A percentile compares a stretch with the other conserved stretches of the same genome.
phyloP scores from a whole-genome alignment of 108 stramenopile species.

The Nitzschia palea region DNA sequence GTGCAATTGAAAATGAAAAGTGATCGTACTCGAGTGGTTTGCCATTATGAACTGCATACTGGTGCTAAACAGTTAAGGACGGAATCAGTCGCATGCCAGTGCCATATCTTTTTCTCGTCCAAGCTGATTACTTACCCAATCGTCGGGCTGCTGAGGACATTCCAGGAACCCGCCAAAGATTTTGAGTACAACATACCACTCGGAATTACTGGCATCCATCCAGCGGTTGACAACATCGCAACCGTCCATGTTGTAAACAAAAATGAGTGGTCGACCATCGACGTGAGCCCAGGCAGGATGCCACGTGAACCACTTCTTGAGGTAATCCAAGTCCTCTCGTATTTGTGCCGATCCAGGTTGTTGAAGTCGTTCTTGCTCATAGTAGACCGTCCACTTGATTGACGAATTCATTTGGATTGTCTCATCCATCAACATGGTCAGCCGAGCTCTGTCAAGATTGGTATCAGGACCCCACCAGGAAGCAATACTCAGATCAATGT shows the following conservation, averaged over 20 bases:
- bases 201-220: conserved; percentile 21
- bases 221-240: conserved; percentile 28
- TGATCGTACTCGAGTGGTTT: conserved; percentile 11
- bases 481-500: conserved; percentile 27
- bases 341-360: conserved; percentile 9
- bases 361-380: conserved; percentile 21
- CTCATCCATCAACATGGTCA: conserved; percentile 22
- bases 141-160: conserved; percentile 22
- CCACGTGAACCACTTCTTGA: conserved; percentile 39
- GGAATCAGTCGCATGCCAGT: background rate
- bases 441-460: conserved; percentile 23
- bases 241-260: conserved; percentile 23
- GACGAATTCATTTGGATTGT: conserved; percentile 14
- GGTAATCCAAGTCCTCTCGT: conserved; percentile 20
- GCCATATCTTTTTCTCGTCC: background rate
- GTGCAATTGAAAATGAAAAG: conserved; percentile 23
- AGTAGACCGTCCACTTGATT: conserved; percentile 36
- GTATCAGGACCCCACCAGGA: conserved; percentile 35
- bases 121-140: conserved; percentile 3
- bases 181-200: conserved; percentile 38
- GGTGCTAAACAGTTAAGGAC: background rate
- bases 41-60: conserved; percentile 20
- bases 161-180: conserved; percentile 13
- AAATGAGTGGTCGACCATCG: conserved; percentile 28
- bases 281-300: conserved; percentile 31